phyloP scores from a whole-genome alignment of 192 early-diverging fungal genomes.

The Funneliformis geosporum region DNA sequence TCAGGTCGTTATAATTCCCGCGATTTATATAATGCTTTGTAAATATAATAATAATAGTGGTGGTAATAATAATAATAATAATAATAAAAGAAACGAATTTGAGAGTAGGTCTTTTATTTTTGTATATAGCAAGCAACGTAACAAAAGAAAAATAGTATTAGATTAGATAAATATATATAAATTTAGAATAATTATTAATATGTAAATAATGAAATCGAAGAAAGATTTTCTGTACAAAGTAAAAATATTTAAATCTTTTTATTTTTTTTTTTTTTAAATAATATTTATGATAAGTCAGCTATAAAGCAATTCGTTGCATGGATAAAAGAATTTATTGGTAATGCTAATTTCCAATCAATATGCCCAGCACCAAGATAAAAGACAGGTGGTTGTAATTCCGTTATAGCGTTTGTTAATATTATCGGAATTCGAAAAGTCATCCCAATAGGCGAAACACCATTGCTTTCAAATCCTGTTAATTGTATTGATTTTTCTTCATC shows the following conservation, averaged over 20 bases:
- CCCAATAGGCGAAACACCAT: constrained; percentile 75
- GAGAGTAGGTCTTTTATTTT: no score
- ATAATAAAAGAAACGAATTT: no score
- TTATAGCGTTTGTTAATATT: constrained; percentile 65
- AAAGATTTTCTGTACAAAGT: no score
- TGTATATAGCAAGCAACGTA: not conserved
- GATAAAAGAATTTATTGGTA: constrained; percentile 66
- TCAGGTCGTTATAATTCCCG: no score
- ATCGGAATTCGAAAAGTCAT: constrained; percentile 56
- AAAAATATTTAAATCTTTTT: no score
- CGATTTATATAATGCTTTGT: no score
- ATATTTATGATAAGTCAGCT: constrained; percentile 18
- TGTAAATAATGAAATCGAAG: not conserved
- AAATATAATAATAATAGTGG: no score
- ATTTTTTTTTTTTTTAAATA: not conserved
- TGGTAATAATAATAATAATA: no score
- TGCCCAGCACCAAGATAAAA: constrained; percentile 82
- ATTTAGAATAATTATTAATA: not conserved
- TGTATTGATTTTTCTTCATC: constrained; percentile 61
- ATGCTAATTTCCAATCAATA: constrained; percentile 81
- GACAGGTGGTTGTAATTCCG: constrained; percentile 66
- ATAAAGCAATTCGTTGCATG: constrained; percentile 28
- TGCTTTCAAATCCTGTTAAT: constrained; percentile 74
- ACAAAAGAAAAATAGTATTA: not conserved
- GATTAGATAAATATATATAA: not conserved